A percentile compares a stretch with the other conserved stretches of the same genome.
Evolutionary conservation across 208 protist genomes (phyloP).

Genomic region (Wallacemonas sp.): DNA sequence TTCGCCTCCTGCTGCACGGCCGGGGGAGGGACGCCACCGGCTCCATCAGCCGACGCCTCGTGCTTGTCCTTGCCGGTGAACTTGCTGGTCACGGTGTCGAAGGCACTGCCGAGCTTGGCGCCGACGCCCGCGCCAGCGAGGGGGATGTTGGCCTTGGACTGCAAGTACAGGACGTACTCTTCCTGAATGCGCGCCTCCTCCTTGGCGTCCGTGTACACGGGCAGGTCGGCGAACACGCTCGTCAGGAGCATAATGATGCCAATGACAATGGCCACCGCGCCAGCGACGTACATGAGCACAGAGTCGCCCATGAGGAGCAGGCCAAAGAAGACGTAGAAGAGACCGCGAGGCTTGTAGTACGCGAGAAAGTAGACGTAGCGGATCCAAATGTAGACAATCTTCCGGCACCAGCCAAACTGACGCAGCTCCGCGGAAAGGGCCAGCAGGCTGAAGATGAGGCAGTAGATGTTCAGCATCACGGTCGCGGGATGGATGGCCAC

Average conservation of each 20-base stretch:
- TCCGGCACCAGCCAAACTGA: constrained; percentile 49
- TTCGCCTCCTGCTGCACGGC: constrained; percentile 12
- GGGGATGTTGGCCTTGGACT: constrained; percentile 11
- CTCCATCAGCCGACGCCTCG: not conserved
- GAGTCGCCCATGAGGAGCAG: constrained; percentile 48
- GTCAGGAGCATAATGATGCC: constrained; percentile 69
- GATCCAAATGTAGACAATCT: constrained; percentile 64
- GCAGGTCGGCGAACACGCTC: constrained; percentile 48
- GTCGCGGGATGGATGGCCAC: constrained; percentile 22
- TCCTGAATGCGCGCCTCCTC: constrained; percentile 34
- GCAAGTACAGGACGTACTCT: constrained; percentile 32
- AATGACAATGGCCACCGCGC: constrained; percentile 37
- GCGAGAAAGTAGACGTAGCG: constrained; percentile 79
- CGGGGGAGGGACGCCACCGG: not conserved
- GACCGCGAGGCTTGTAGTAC: constrained; percentile 54
- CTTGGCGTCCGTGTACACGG: constrained; percentile 52
- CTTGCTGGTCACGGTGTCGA: constrained; percentile 17
- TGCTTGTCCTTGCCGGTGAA: not conserved
- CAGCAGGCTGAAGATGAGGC: constrained; percentile 67
- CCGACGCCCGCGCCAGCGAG: constrained; percentile 14
- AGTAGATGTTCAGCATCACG: constrained; percentile 57
- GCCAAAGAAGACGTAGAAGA: constrained; percentile 84
- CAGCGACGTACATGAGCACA: constrained; percentile 42
- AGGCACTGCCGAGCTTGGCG: constrained; percentile 13
- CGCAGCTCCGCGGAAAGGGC: constrained; percentile 70